Conservation (phyloP, 805 yeast species). For the Starmera dryadoides region DNA sequence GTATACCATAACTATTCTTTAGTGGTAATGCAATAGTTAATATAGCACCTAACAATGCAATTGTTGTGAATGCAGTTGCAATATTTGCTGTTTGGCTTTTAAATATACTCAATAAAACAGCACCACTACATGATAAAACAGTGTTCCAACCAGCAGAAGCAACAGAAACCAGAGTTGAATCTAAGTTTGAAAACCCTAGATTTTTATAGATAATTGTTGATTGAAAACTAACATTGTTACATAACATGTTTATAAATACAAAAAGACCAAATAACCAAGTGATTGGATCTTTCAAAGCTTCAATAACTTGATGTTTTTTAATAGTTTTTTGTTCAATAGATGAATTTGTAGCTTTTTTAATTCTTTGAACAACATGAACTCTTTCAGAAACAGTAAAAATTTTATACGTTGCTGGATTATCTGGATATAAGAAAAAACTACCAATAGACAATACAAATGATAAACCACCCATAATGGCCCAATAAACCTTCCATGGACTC, state of each 20-base stretch:
- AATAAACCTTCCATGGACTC: constrained; percentile 38
- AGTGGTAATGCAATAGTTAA: constrained; percentile 32
- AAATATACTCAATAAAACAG: constrained; percentile 20
- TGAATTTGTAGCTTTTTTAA: constrained; percentile 26
- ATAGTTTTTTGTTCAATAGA: constrained; percentile 33
- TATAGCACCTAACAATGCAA: constrained; percentile 28
- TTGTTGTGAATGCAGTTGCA: constrained; percentile 9
- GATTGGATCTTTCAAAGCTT: constrained; percentile 32
- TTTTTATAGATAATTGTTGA: constrained; percentile 33
- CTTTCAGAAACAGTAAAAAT: constrained; percentile 35
- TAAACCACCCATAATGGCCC: constrained; percentile 39
- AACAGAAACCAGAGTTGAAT: constrained; percentile 40
- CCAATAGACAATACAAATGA: constrained; percentile 28
- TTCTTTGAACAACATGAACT: constrained; percentile 32
- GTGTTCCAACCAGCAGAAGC: constrained; percentile 24
- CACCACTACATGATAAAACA: constrained; percentile 23
- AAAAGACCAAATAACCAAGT: constrained; percentile 26
- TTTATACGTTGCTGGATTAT: constrained; percentile 38
- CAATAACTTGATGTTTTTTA: constrained; percentile 31
- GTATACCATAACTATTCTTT: constrained; percentile 25
- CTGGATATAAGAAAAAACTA: constrained; percentile 34
- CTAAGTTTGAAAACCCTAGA: constrained; percentile 29
- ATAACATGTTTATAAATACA: constrained; percentile 34
- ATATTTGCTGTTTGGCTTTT: constrained; percentile 26
- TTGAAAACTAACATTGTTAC: constrained; percentile 40